Conservation (phyloP, 139 green algal species). For the Bryopsis sp. region DNA sequence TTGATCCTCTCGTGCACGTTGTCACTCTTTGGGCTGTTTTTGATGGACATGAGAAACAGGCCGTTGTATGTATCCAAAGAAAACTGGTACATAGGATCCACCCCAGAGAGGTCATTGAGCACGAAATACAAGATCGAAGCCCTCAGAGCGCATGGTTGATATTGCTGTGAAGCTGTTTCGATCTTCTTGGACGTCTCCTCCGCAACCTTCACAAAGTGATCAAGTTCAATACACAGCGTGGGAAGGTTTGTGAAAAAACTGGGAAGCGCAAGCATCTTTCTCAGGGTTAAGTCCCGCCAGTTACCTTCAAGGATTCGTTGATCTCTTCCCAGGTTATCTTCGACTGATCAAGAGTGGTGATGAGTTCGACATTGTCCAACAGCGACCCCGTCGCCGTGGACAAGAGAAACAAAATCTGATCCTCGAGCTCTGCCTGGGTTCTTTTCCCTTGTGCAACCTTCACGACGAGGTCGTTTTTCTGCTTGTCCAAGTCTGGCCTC, state of each 20-base stretch:
- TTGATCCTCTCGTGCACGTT: conserved; percentile 63
- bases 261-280: too few relatives aligned
- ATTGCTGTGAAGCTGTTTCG: conserved; percentile 45
- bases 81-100: conserved; percentile 89
- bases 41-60: conserved; percentile 64
- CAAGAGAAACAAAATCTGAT: conserved; percentile 68
- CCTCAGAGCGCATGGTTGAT: conserved; percentile 57
- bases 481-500: conserved; percentile 70
- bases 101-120: conserved; percentile 59
- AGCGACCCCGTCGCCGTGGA: conserved; percentile 56
- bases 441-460: conserved; percentile 43
- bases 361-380: conserved; percentile 74
- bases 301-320: conserved; percentile 38
- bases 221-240: conserved; percentile 2
- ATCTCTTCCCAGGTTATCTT: conserved; percentile 77
- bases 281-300: conserved; percentile 23
- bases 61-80: conserved; percentile 73
- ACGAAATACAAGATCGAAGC: conserved; percentile 71
- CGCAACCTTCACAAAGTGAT: conserved; percentile 45
- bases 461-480: conserved; percentile 84
- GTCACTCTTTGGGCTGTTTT: conserved; percentile 37
- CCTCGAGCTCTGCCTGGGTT: conserved; percentile 62
- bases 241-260: not conserved
- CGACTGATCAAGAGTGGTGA: conserved; percentile 66
- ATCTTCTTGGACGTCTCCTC: conserved; percentile 71